phyloP scores from a whole-genome alignment of 1,284 basidiomycete species.

The Tylopilus sp. region DNA sequence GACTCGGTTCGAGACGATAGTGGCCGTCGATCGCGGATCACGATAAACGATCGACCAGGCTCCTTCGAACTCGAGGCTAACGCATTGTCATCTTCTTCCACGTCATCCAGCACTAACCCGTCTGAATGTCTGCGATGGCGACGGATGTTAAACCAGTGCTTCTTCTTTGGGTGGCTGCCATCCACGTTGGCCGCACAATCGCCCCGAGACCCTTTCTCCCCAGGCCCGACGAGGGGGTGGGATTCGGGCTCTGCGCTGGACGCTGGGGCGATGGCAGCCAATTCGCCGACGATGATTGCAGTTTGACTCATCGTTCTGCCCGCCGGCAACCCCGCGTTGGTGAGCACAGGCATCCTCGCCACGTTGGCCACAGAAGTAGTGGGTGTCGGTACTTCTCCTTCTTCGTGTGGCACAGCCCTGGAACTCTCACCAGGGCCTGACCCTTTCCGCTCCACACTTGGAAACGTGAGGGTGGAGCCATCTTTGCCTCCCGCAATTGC shows the following conservation, averaged over 20 bases:
- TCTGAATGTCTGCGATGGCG: conserved; percentile 60
- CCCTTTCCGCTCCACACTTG: conserved; percentile 51
- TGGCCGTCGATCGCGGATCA: conserved; percentile 53
- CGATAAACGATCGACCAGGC: conserved; percentile 58
- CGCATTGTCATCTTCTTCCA: conserved; percentile 34
- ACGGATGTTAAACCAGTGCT: conserved; percentile 64
- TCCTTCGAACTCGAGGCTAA: conserved; percentile 32
- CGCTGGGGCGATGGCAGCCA: conserved; percentile 18
- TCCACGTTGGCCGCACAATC: conserved; percentile 34
- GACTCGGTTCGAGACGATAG: conserved; percentile 36
- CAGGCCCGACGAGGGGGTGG: conserved; percentile 18
- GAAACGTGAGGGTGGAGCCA: conserved; percentile 59
- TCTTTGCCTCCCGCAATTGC: conserved; percentile 50
- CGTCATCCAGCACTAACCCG: conserved; percentile 35
- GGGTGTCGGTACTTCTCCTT: conserved; percentile 44
- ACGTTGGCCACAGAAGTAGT: conserved; percentile 51
- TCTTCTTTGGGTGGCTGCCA: conserved; percentile 50
- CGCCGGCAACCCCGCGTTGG: conserved; percentile 45
- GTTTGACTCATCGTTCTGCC: conserved; percentile 78
- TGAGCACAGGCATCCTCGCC: conserved; percentile 38
- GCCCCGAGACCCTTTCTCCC: conserved; percentile 14
- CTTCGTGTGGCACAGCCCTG: conserved; percentile 20
- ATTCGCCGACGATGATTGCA: conserved; percentile 53
- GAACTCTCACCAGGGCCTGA: conserved; percentile 25
- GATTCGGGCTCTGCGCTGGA: conserved; percentile 16